Conservation (phyloP, 2,329 filamentous ascomycete species). For the Colletotrichum echinochloae region DNA sequence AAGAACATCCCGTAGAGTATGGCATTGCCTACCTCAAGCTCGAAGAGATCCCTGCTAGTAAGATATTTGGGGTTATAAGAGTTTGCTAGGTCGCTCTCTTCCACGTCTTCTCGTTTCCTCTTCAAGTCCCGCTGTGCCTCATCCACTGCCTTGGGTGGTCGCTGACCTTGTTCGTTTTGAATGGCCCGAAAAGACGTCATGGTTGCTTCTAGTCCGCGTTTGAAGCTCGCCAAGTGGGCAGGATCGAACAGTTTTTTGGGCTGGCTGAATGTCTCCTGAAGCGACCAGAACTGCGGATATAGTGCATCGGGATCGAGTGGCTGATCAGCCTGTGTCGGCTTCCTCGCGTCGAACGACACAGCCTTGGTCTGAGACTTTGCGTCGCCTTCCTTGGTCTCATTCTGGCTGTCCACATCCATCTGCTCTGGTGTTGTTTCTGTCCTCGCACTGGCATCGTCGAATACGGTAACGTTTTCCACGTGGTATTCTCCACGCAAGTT, state of each 20-base stretch:
- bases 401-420: conserved; percentile 75
- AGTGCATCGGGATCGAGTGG: conserved; percentile 76
- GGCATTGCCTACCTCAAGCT: conserved; percentile 77
- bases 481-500: conserved; percentile 97
- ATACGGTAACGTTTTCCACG: conserved; percentile 91
- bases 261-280: conserved; percentile 92
- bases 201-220: conserved; percentile 77
- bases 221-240: conserved; percentile 82
- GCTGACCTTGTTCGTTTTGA: conserved; percentile 60
- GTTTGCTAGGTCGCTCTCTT: conserved; percentile 68
- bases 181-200: conserved; percentile 67
- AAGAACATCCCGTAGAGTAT: too few species aligned
- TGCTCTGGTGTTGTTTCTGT: conserved; percentile 55
- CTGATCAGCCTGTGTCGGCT: conserved; percentile 57
- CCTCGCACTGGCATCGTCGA: conserved; percentile 67
- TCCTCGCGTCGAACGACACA: conserved; percentile 58
- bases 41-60: conserved; percentile 96
- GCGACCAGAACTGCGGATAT: conserved; percentile 93
- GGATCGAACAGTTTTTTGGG: conserved; percentile 84
- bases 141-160: conserved; percentile 65
- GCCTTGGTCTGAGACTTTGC: conserved; percentile 54
- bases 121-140: conserved; percentile 76
- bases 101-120: conserved; percentile 73
- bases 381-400: conserved; percentile 50
- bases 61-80: conserved; percentile 98